Evolutionary conservation across 371 early-diverging fungal genomes (phyloP), one percentile per base, ranked within the genome.

Genomic region (Lichtheimia ornata): DNA sequence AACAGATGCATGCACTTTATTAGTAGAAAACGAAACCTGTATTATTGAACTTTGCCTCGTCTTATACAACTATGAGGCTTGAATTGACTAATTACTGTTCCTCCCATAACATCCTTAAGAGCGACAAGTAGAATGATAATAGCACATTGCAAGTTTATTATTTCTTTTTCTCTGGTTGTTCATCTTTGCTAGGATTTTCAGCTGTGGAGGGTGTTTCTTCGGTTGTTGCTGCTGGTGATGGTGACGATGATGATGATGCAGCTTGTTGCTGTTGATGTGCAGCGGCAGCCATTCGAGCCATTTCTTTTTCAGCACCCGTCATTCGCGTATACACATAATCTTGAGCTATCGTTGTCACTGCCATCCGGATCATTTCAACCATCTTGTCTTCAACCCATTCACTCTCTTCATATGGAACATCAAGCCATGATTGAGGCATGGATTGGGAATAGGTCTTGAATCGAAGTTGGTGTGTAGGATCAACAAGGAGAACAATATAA

Each of bases 271-370:
- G 24, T 49, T 52, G 18, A 14, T 22, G 22, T n/a, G 54, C 47
- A 0, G 58, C 47, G 0, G 58, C 58, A 25, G 57, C 66, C 9
- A 59, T 61, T 28, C 59, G 45, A 6, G 61, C 58, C 13, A 61
- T 20, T 24, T 61, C 61, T 15, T 47, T 55, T 27, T 59, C 59
- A 7, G 59, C 70, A 53, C 79, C 76, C 1, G 79, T 70, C 88
- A 88, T 88, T 28, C 88, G 74, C 5, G 84, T 84, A 81, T 81
- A 86, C n/a, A 88, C 88, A 73, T 88, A 88, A 59, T 88, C 86
- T 57, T 86, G 86, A 7, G 86, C 88, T 49, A 88, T 67, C 0
- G 83, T 78, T 28, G 81, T 81, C 0, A 86, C 86, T 4, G 84
- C 77, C 67, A 82, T 62, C 30, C 81, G 77, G 40, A 88, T 74